Base-by-base conservation (phyloP, 192 early-diverging fungal species). In the Entophlyctis helioformis region DNA sequence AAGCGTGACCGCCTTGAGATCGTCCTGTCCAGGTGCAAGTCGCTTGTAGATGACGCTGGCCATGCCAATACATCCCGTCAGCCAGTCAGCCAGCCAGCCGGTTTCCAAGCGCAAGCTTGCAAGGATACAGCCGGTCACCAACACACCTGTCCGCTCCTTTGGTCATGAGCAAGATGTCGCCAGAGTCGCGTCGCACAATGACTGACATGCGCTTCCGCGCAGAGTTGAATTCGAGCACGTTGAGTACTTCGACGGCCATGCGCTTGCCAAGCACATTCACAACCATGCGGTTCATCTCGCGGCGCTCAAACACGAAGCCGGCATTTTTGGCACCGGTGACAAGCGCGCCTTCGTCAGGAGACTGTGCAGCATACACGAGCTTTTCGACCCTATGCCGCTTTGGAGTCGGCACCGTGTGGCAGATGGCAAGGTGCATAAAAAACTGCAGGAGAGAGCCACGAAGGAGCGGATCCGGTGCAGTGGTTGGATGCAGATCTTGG, bases 301-400 rank as follows among this genome's bases (percentile, higher is more conserved):
- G 52, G n/a, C 41, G 26, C 27, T 44, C 26, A 38, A 64, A 66
- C 16, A 36, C 31, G 25, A 64, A 84, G 22, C 84, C 84, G 13
- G 84, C 57, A 48, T 85, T 76, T 18, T 73, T 74, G 1, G 89
- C 89, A 6, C 81, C 86, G 0, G 71, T 74, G 1, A 89, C 84
- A 29, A 91, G 55, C n/a, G 89, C 89, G 53, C 80, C 81, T 60
- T 91, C 89, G 50, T 91, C 89, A 6, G 89, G 87, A 12, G 82
- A 85, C 3, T 84, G 74, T 0, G 83, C 79, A 56, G 83, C 80
- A 54, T 89, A 91, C 18, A 71, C 74, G 33, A 80, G 49, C 12
- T 19, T 12, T 25, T 64, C 40, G 62, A 59, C n/a, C n/a, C n/a
- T n/a, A n/a, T n/a, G n/a, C n/a, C n/a, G n/a, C 59, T 80, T 66